Evolutionary conservation across 2,329 filamentous ascomycete genomes (phyloP).

Genomic region (Fusarium sp.): DNA sequence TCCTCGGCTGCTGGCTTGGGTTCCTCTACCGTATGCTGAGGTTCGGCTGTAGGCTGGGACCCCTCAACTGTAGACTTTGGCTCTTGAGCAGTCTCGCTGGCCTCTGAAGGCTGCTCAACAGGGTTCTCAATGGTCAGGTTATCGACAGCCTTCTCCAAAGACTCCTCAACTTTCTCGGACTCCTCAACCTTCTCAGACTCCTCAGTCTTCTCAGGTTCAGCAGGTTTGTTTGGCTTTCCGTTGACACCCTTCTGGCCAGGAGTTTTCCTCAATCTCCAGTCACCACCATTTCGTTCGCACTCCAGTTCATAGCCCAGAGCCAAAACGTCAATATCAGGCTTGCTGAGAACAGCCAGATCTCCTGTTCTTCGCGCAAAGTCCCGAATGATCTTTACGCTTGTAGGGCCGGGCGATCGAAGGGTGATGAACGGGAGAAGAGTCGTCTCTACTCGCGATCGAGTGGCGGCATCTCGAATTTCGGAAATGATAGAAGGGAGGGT

Average conservation of each 20-base stretch:
- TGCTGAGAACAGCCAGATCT: conserved; percentile 88
- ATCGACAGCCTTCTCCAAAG: conserved; percentile 30
- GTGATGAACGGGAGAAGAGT: conserved; percentile 88
- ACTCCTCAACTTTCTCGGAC: neutral
- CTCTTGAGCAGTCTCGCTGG: conserved; percentile 6
- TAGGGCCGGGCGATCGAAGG: conserved; percentile 78
- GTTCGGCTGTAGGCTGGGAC: no score
- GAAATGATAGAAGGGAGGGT: conserved; percentile 88
- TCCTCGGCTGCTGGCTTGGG: neutral
- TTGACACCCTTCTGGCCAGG: conserved; percentile 86
- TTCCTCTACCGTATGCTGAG: no score
- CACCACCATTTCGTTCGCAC: conserved; percentile 87
- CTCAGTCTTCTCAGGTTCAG: conserved; percentile 28
- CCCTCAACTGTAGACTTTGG: neutral
- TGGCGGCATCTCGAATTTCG: conserved; percentile 89
- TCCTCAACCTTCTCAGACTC: conserved; percentile 13
- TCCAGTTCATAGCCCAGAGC: conserved; percentile 96
- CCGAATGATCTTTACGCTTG: conserved; percentile 82
- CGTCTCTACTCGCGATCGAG: conserved; percentile 84
- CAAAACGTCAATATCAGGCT: conserved; percentile 88
- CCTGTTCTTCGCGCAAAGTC: conserved; percentile 92
- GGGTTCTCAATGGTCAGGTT: conserved; percentile 33
- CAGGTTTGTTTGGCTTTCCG: conserved; percentile 65
- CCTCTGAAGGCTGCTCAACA: conserved; percentile 19
- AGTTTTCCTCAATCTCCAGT: conserved; percentile 83